Evolutionary conservation across 2,329 filamentous ascomycete species (phyloP).

Genomic region (Cytospora schulzeri): DNA sequence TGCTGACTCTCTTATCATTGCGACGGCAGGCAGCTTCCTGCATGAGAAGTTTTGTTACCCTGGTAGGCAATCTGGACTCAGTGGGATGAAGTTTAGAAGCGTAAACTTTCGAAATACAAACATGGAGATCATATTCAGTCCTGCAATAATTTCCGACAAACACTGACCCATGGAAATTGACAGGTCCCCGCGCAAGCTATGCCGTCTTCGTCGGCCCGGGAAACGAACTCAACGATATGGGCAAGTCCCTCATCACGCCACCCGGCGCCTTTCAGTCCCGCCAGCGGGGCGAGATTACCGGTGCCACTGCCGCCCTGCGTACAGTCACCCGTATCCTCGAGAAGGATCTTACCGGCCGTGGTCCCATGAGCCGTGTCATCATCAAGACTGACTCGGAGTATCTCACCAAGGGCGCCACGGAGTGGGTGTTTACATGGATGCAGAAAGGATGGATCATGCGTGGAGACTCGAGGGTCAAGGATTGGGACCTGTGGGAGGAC

Average conservation of each 20-base stretch:
- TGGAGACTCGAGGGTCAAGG: background rate
- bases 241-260: background rate
- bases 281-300: background rate
- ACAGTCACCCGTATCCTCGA: background rate
- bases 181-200: conserved; percentile 10
- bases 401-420: background rate
- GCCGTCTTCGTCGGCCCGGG: conserved; percentile 10
- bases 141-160: background rate
- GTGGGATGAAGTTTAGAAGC: background rate
- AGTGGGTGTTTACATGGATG: background rate
- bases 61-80: background rate
- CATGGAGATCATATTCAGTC: too few species aligned
- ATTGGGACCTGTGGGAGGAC: conserved; percentile 12
- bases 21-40: conserved; percentile 8
- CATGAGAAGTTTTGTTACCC: conserved; percentile 17
- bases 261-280: background rate
- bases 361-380: background rate
- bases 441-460: background rate
- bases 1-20: conserved; percentile 12
- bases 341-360: background rate
- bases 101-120: background rate
- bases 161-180: background rate
- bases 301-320: background rate
- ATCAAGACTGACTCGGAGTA: conserved; percentile 21
- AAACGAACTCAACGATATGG: conserved; percentile 5